These are phyloP conservation scores for Curvularia hawaiiensis DNA, from an alignment of 2,329 filamentous ascomycete species.

Conservation along the genomic window DNA sequence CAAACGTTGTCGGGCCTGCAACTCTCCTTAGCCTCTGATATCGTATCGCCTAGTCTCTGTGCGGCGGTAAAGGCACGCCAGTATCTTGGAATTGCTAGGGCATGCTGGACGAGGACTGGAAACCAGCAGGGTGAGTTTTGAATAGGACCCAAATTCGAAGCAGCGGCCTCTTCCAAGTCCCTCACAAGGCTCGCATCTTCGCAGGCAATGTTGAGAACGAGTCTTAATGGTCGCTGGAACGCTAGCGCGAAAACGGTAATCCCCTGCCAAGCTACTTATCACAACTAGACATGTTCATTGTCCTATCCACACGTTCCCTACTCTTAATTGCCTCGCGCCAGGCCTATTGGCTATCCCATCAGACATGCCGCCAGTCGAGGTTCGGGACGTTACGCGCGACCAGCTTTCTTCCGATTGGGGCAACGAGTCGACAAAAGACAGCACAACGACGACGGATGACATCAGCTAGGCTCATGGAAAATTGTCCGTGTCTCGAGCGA, in stretches of 20 bases:
- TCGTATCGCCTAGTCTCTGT: no score
- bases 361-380: background rate
- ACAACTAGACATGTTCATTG: background rate
- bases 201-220: background rate
- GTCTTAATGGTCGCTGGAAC: background rate
- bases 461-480: background rate
- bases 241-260: background rate
- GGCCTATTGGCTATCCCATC: background rate
- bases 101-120: no score
- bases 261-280: background rate
- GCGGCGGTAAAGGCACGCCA: no score
- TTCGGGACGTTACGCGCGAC: background rate
- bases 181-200: background rate
- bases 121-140: no score
- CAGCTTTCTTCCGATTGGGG: background rate
- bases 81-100: no score
- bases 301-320: background rate
- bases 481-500: background rate
- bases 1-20: no score
- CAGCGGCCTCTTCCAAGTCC: background rate
- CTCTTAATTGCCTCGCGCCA: background rate
- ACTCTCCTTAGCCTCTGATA: no score
- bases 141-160: background rate
- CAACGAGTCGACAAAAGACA: background rate
- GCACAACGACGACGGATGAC: background rate